A percentile compares a stretch with the other conserved stretches of the same genome.
Evolutionary conservation across 1,284 basidiomycete species (phyloP).

Genomic region (Macrocystidia cucumis): DNA sequence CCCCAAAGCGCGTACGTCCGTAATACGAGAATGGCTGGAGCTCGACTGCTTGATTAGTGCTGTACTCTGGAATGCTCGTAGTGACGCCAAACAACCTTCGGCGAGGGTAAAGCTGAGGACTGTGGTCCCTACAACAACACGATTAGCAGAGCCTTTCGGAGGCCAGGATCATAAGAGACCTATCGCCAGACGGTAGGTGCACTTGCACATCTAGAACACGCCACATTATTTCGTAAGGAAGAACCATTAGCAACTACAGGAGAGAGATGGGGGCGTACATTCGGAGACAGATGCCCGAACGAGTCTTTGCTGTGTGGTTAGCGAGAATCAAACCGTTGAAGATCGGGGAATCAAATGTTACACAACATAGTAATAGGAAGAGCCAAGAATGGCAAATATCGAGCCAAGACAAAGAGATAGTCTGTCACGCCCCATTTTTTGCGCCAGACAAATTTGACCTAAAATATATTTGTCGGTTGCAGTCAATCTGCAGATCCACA

Average conservation of each 20-base stretch:
- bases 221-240: too few species aligned
- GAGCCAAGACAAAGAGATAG: constrained; percentile 9
- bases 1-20: constrained; percentile 16
- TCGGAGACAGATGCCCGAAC: too few species aligned
- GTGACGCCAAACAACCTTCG: too few species aligned
- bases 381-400: constrained; percentile 11
- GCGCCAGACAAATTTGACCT: constrained; percentile 12
- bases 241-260: too few species aligned
- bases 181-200: too few species aligned
- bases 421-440: constrained; percentile 9
- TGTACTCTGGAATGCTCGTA: constrained; percentile 6
- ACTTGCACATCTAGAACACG: too few species aligned
- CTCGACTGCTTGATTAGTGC: not conserved
- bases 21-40: constrained; percentile 12
- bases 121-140: too few species aligned
- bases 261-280: too few species aligned
- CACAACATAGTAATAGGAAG: constrained; percentile 9
- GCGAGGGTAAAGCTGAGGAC: not conserved
- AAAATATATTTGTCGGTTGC: too few species aligned
- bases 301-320: constrained; percentile 4
- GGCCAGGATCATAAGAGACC: too few species aligned
- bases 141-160: too few species aligned
- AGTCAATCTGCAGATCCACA: too few species aligned
- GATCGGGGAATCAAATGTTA: constrained; percentile 4
- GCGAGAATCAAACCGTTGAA: not conserved